phyloP scores from a whole-genome alignment of 768 basidiomycete species.

The Mycena haematopus region DNA sequence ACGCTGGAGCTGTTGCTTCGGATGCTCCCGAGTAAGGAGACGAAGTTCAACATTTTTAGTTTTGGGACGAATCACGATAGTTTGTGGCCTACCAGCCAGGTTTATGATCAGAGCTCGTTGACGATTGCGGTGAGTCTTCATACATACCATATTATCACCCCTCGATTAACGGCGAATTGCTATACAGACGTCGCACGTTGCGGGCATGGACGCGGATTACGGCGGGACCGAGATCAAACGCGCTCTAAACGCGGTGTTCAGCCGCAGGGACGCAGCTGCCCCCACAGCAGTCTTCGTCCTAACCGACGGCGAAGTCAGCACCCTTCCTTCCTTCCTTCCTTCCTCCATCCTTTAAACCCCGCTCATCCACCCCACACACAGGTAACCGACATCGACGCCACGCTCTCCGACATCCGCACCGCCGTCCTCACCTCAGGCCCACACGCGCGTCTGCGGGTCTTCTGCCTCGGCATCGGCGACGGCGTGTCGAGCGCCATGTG shows the following conservation, averaged over 20 bases:
- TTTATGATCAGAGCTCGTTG: constrained; percentile 42
- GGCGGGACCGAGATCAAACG: constrained; percentile 58
- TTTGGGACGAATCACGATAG: constrained; percentile 45
- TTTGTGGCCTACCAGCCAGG: constrained; percentile 45
- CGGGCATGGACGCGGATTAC: constrained; percentile 46
- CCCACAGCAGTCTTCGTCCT: constrained; percentile 61
- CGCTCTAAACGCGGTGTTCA: constrained; percentile 50
- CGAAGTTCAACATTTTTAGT: constrained; percentile 63
- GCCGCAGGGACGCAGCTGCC: constrained; percentile 37
- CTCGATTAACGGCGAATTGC: constrained; percentile 2
- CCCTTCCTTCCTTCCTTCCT: too few species aligned
- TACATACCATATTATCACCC: neutral
- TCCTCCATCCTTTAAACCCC: too few species aligned
- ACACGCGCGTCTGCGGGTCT: too few species aligned
- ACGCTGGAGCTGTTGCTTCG: constrained; percentile 55
- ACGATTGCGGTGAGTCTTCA: constrained; percentile 44
- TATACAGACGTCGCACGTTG: constrained; percentile 48
- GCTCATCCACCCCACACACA: too few species aligned
- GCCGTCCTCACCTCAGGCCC: too few species aligned
- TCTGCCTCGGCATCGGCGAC: too few species aligned
- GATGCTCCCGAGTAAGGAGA: constrained; percentile 50
- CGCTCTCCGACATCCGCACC: too few species aligned
- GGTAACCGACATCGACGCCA: too few species aligned
- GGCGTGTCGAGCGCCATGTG: too few species aligned
- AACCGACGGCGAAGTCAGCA: constrained; percentile 61